Evolutionary conservation across 192 early-diverging fungal genomes (phyloP).

Genomic region (Pecoramyces ruminantium): DNA sequence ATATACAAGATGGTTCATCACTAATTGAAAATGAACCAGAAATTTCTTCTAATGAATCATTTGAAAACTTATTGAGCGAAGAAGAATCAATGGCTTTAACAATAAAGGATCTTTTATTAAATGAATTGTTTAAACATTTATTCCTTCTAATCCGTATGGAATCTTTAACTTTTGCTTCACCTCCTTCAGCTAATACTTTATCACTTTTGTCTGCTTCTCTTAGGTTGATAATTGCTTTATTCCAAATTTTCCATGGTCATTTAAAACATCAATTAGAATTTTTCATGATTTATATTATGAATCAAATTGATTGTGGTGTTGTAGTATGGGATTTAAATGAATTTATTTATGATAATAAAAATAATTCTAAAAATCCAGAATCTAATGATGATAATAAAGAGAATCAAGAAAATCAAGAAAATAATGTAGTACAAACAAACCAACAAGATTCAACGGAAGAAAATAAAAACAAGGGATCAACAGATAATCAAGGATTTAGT

Average conservation of each 20-base stretch:
- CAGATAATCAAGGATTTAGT: conserved; percentile 1
- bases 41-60: background rate
- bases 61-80: background rate
- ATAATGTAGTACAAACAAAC: background rate
- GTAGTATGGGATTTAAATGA: conserved; percentile 32
- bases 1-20: background rate
- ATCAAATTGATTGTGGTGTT: conserved; percentile 19
- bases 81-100: background rate
- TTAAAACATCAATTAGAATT: conserved; percentile 67
- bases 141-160: conserved; percentile 1
- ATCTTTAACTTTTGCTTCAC: background rate
- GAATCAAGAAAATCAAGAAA: background rate
- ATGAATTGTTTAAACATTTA: conserved; percentile 4
- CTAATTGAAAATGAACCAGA: background rate
- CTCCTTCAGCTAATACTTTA: conserved; percentile 6
- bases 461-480: background rate
- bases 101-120: background rate
- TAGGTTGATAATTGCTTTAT: conserved; percentile 45
- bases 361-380: background rate
- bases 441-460: background rate
- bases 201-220: conserved; percentile 39
- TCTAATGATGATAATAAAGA: background rate
- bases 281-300: conserved; percentile 39
- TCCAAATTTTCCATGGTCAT: conserved; percentile 45
- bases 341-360: background rate